Percentiles rank a stretch among this genome's conserved stretches.
These are phyloP conservation scores for Penicillium soppii DNA, from an alignment of 495 filamentous ascomycete species.

Conservation along the genomic window DNA sequence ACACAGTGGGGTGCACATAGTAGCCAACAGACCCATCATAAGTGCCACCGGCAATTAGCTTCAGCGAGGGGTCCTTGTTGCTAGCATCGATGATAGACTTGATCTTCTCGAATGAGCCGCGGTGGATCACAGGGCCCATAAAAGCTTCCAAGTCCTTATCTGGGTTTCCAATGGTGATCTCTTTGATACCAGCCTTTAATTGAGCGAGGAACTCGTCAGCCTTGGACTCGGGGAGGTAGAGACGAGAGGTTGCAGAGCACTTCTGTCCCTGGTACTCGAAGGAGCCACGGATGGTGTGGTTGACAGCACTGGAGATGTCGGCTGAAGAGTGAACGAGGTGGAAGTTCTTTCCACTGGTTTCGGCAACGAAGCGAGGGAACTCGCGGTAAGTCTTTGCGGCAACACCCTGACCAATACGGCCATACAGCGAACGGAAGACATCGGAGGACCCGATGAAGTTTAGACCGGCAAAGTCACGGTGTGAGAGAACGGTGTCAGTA, in stretches of 20 bases:
- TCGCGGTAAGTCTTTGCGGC: constrained; percentile 66
- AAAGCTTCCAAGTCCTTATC: constrained; percentile 62
- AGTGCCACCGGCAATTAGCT: constrained; percentile 65
- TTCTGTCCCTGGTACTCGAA: constrained; percentile 94
- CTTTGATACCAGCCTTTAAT: constrained; percentile 44
- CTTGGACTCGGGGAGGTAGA: constrained; percentile 68
- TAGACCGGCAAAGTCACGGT: constrained; percentile 70
- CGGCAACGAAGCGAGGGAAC: constrained; percentile 80
- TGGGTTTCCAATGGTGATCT: constrained; percentile 56
- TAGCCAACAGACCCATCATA: constrained; percentile 69
- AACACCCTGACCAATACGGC: constrained; percentile 66
- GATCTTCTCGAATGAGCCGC: constrained; percentile 69
- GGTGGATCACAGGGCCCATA: constrained; percentile 78
- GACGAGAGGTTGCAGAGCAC: constrained; percentile 76
- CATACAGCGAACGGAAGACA: constrained; percentile 76
- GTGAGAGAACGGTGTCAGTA: constrained; percentile 64
- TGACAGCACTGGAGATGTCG: constrained; percentile 71
- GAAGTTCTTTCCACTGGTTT: constrained; percentile 93
- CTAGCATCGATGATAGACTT: constrained; percentile 62
- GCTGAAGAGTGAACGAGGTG: constrained; percentile 76
- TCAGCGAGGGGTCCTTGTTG: constrained; percentile 62
- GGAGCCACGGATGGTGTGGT: constrained; percentile 79
- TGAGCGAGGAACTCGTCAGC: constrained; percentile 59
- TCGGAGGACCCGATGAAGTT: constrained; percentile 81
- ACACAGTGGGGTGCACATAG: constrained; percentile 73